Evolutionary conservation across 768 basidiomycete genomes (phyloP).

Genomic region (Suillus paluster): DNA sequence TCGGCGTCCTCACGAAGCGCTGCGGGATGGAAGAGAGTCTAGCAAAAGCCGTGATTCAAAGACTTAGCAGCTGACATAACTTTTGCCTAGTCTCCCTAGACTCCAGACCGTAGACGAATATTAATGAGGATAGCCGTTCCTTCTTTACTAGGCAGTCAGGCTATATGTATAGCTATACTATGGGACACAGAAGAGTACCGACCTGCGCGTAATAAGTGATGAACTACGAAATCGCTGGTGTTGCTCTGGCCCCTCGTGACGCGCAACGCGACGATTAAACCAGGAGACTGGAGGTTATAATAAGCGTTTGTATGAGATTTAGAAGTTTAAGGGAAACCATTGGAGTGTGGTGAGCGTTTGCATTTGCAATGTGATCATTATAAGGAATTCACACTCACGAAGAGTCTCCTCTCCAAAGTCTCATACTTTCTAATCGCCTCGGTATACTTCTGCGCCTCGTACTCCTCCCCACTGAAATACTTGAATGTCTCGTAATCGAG

Average conservation of each 20-base stretch:
- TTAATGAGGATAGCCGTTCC: no score
- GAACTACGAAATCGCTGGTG: constrained; percentile 73
- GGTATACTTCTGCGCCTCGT: constrained; percentile 75
- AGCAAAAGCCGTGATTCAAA: background rate
- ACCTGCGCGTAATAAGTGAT: constrained; percentile 83
- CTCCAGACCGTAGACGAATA: no score
- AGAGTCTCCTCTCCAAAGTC: constrained; percentile 69
- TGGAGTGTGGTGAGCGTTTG: constrained; percentile 7
- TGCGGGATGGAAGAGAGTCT: background rate
- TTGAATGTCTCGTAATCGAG: constrained; percentile 88
- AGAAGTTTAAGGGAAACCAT: constrained; percentile 77
- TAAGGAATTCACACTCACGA: constrained; percentile 44
- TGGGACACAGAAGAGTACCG: constrained; percentile 18
- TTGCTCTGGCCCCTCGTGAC: constrained; percentile 57
- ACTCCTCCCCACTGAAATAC: constrained; percentile 83
- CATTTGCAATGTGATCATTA: background rate
- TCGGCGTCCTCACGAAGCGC: constrained; percentile 1
- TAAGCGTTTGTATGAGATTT: constrained; percentile 80
- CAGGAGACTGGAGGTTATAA: constrained; percentile 81
- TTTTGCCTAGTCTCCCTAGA: no score
- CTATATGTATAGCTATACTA: no score
- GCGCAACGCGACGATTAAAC: constrained; percentile 75
- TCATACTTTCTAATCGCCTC: constrained; percentile 80
- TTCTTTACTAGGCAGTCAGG: no score
- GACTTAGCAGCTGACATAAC: background rate